These are phyloP conservation scores for Paraphoma sp. DNA, from an alignment of 2,329 filamentous ascomycete genomes.

Conservation along the genomic window DNA sequence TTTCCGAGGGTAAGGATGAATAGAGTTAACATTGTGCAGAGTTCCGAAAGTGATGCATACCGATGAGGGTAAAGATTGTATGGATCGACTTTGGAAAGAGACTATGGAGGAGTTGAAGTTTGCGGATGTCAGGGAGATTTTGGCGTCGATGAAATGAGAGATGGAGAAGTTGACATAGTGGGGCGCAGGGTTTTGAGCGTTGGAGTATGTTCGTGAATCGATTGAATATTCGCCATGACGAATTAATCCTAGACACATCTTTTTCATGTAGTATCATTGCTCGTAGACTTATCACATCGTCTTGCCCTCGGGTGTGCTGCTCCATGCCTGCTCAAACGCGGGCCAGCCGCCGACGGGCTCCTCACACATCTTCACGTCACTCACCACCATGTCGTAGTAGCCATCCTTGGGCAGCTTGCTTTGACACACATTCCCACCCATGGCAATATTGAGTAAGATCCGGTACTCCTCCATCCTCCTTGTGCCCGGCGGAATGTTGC, in stretches of 20 bases:
- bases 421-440: slow-evolving; percentile 66
- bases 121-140: background rate
- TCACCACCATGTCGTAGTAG: slow-evolving; percentile 63
- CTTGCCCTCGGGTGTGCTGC: slow-evolving; percentile 40
- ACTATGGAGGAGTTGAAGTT: slow-evolving; percentile 12
- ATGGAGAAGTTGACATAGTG: slow-evolving; percentile 18
- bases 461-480: slow-evolving; percentile 63
- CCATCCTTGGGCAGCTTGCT: slow-evolving; percentile 61
- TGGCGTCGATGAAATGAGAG: slow-evolving; percentile 1
- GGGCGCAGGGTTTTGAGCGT: too few species aligned
- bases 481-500: slow-evolving; percentile 59
- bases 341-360: slow-evolving; percentile 63
- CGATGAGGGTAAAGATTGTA: background rate
- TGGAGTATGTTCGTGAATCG: background rate
- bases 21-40: background rate
- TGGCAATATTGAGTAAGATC: slow-evolving; percentile 66
- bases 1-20: background rate
- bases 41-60: slow-evolving; percentile 9
- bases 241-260: background rate
- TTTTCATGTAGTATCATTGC: background rate
- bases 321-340: slow-evolving; percentile 61
- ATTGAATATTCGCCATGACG: background rate
- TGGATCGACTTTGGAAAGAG: slow-evolving; percentile 10
- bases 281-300: background rate
- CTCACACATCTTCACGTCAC: slow-evolving; percentile 60